phyloP scores from a whole-genome alignment of 2,329 filamentous ascomycete genomes.

The Emergomyces orientalis region DNA sequence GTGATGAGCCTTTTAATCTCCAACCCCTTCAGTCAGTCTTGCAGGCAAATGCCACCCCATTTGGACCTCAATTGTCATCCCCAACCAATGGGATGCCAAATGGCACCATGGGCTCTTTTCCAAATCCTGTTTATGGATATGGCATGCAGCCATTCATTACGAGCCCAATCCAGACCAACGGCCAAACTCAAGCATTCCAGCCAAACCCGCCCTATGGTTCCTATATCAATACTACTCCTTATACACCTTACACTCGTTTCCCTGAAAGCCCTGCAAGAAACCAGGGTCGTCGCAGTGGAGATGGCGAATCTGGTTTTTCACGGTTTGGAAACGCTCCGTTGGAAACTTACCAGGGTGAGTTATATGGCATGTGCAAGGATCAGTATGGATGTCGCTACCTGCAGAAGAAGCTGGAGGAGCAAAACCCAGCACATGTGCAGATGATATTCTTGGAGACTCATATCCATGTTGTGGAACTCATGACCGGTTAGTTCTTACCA shows the following conservation, averaged over 20 bases:
- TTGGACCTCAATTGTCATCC: slow-evolving; percentile 54
- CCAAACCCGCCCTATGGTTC: slow-evolving; percentile 48
- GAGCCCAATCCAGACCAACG: slow-evolving; percentile 29
- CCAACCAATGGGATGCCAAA: slow-evolving; percentile 13
- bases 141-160: slow-evolving; percentile 49
- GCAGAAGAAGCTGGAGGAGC: slow-evolving; percentile 94
- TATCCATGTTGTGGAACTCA: slow-evolving; percentile 87
- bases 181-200: slow-evolving; percentile 38
- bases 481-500: slow-evolving; percentile 55
- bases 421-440: slow-evolving; percentile 70
- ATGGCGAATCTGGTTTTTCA: slow-evolving; percentile 49
- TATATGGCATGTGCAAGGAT: slow-evolving; percentile 90
- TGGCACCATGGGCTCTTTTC: slow-evolving; percentile 24
- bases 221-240: slow-evolving; percentile 40
- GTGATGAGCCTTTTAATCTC: slow-evolving; percentile 43
- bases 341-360: slow-evolving; percentile 69
- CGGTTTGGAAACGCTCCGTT: slow-evolving; percentile 77
- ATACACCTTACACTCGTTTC: slow-evolving; percentile 37
- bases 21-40: slow-evolving; percentile 61
- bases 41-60: slow-evolving; percentile 70
- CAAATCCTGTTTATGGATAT: slow-evolving; percentile 43
- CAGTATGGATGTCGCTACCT: slow-evolving; percentile 95
- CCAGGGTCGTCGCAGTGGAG: slow-evolving; percentile 54
- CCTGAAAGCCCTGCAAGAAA: slow-evolving; percentile 70
- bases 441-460: slow-evolving; percentile 93